Evolutionary conservation across 139 green algal genomes (phyloP).

Genomic region (Closterium sp.): DNA sequence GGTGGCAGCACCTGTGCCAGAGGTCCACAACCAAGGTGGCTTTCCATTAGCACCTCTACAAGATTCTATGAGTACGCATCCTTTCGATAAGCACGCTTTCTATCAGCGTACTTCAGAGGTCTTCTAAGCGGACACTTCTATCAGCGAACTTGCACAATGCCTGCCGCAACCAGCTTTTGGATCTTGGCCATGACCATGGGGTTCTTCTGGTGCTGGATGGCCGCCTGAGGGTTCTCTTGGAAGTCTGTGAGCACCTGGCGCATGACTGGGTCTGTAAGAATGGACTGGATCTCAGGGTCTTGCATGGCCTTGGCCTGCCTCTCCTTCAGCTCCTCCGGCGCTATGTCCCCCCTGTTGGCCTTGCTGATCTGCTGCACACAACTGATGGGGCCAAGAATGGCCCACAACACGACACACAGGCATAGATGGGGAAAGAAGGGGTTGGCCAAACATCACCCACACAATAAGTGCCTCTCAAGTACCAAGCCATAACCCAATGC

Average conservation of each 20-base stretch:
- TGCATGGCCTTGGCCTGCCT: constrained; percentile 77
- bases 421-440: too few relatives aligned
- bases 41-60: too few relatives aligned
- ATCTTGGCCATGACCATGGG: constrained; percentile 89
- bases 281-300: constrained; percentile 92
- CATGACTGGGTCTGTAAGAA: constrained; percentile 94
- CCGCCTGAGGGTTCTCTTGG: constrained; percentile 79
- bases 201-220: constrained; percentile 80
- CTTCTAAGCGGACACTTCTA: too few relatives aligned
- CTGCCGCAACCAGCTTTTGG: constrained; percentile 90
- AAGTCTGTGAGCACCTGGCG: constrained; percentile 86
- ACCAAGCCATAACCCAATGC: too few relatives aligned
- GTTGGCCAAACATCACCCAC: too few relatives aligned
- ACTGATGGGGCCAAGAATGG: constrained; percentile 10
- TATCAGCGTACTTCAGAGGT: too few relatives aligned
- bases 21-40: too few relatives aligned
- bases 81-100: too few relatives aligned
- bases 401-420: too few relatives aligned
- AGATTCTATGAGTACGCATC: too few relatives aligned
- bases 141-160: constrained; percentile 77
- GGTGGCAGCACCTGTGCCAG: too few relatives aligned
- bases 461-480: too few relatives aligned
- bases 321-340: constrained; percentile 89
- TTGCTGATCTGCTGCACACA: constrained; percentile 47
- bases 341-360: constrained; percentile 62